Evolutionary conservation across 2,329 filamentous ascomycete species (phyloP), one percentile per base, ranked within the genome.

Genomic region (Amesomyces nigricolor): DNA sequence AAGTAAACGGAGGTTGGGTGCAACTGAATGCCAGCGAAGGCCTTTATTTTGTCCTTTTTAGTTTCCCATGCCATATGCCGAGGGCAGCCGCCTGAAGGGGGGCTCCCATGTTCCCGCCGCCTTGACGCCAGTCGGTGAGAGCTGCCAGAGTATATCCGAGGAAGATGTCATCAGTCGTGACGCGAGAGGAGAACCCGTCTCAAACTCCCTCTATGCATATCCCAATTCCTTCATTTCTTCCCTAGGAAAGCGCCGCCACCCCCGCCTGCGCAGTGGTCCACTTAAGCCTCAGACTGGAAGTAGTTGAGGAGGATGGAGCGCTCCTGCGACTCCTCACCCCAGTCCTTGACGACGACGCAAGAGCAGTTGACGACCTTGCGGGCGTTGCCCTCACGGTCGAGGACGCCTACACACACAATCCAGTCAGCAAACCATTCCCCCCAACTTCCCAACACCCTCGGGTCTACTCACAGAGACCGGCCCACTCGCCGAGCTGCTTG

Each of bases 311-410:
- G 89, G 78, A 97, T 91, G 72, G 87, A 90, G 35, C 94, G 91
- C 86, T 99, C 94, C 82, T 95, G 91, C 67, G 89, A 95, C 83
- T 99, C 94, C 86, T 97, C 94, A 85, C 94, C 94, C 94, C 94
- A 99, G 79, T 99, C 91, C 83, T 94, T 92, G 72, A 99, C 94
- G 63, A 99, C 94, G 71, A 99, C 94, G 84, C 94, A 97, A 73
- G 92, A 97, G 91, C 94, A 99, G 89, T 99, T 99, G 82, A 99
- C 94, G 68, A 99, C 92, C 88, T 99, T 99, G 79, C 94, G 89
- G 72, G 94, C 91, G 79, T 99, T 99, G 71, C 94, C 94, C 81
- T 99, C 94, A 73, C 94, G 92, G 82, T 99, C 94, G 71, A 99
- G 86, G 69, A 96, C 91, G 81, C 92, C 92, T 96, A 53, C 43